These are phyloP conservation scores for Botrytis paeoniae DNA, from an alignment of 2,329 filamentous ascomycete species.

Conservation along the genomic window DNA sequence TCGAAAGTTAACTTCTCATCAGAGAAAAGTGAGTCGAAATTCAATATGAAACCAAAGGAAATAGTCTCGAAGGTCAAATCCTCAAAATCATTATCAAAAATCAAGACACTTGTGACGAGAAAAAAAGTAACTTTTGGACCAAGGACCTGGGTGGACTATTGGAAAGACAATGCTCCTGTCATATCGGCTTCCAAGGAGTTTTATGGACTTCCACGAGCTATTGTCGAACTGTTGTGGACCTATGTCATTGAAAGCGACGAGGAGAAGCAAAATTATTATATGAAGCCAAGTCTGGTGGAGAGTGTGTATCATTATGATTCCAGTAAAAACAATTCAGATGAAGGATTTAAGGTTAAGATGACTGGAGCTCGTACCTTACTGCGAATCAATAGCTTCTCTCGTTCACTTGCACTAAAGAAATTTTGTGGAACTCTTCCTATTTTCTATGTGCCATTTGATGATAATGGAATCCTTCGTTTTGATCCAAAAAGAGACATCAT, in stretches of 20 bases:
- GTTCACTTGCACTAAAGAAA: background rate
- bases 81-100: background rate
- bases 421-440: background rate
- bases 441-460: background rate
- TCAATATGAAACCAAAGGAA: background rate
- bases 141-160: background rate
- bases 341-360: background rate
- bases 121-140: no score
- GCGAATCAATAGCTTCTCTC: background rate
- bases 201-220: background rate
- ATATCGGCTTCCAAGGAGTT: background rate
- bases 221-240: background rate
- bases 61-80: background rate
- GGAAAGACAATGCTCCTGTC: background rate
- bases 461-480: background rate
- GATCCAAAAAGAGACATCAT: background rate
- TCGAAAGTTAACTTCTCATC: rapidly evolving
- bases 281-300: background rate
- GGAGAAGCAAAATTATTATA: background rate
- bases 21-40: background rate
- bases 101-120: no score
- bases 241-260: background rate
- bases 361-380: background rate
- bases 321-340: no score
- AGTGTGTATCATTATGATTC: background rate